Evolutionary conservation across 306 rosid genomes (phyloP), one percentile per base, ranked within the genome.

Genomic region (Mucuna pruriens): DNA sequence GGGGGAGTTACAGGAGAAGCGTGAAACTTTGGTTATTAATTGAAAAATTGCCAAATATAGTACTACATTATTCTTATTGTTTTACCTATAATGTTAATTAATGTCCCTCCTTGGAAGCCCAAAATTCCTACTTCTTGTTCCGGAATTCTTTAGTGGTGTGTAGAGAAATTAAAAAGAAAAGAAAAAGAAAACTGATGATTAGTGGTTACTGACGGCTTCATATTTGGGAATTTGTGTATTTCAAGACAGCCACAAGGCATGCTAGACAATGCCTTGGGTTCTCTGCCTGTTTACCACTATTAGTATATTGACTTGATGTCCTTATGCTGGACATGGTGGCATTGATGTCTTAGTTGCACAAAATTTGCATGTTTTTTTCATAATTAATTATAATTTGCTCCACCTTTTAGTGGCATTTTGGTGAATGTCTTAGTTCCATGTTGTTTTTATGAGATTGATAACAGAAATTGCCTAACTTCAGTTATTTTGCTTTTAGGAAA

Each of bases 401-500:
- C 20, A 31, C 23, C 40, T 61, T 85, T 88, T 48, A 71, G 54
- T 23, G 12, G 40, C 71, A 80, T 44, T 69, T 48, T 7, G 9
- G 33, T 74, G 38, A 48, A 80, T 69, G 60, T 26, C 64, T 45
- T 51, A 58, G 71, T 76, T 71, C 20, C 49, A 25, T 71, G 4
- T 54, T 64, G 15, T 20, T 74, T 61, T 71, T 7, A 44, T 16
- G 80, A 65, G 48, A 62, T 29, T 29, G 55, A 48, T 26, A 34
- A 66, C 20, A 49, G 19, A 68, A 39, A 55, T 26, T 26, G 16
- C 23, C 77, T 84, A 38, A 46, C 75, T 71, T 40, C 1, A 5
- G 46, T 2, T 29, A 20, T 22, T 9, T 60, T 19, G 17, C 39
- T 70, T 73, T 34, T 80, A 95, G 99, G 90, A 80, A 74, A 93